Conservation (phyloP, 2,329 filamentous ascomycete species). For the Apiospora koreana region DNA sequence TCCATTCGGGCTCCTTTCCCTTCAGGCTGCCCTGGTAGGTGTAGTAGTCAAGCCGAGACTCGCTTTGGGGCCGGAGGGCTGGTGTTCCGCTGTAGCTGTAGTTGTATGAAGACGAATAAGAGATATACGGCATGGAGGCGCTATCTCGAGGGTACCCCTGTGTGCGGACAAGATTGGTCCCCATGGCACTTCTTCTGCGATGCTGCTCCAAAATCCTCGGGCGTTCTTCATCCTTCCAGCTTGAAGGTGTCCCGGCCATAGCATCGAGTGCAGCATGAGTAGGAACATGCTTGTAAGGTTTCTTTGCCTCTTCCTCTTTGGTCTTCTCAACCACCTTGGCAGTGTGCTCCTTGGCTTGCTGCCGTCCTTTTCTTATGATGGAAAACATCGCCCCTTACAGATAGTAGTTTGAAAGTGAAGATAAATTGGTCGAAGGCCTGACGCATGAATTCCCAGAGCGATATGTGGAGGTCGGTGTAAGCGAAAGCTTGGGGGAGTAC, state of each 20-base stretch:
- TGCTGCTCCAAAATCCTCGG: constrained; percentile 52
- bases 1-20: constrained; percentile 27
- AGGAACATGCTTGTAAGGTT: constrained; percentile 61
- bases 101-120: constrained; percentile 45
- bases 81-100: constrained; percentile 46
- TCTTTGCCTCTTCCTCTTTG: constrained; percentile 44
- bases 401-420: not conserved
- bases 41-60: constrained; percentile 23
- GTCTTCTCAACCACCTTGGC: constrained; percentile 48
- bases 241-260: constrained; percentile 53
- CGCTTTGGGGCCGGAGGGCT: constrained; percentile 24
- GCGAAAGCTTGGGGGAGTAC: not conserved
- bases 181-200: constrained; percentile 49
- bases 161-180: constrained; percentile 36
- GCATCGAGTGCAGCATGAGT: constrained; percentile 63
- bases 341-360: constrained; percentile 57
- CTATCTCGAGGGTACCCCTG: constrained; percentile 43
- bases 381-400: constrained; percentile 56
- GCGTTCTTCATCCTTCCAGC: constrained; percentile 50
- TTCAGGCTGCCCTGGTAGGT: constrained; percentile 21
- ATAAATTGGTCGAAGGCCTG: not conserved
- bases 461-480: not conserved
- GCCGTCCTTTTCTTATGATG: constrained; percentile 51
- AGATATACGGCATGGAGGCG: constrained; percentile 48
- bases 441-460: not conserved